Evolutionary conservation across 2,329 filamentous ascomycete genomes (phyloP).

Genomic region (Xylogone sp.): DNA sequence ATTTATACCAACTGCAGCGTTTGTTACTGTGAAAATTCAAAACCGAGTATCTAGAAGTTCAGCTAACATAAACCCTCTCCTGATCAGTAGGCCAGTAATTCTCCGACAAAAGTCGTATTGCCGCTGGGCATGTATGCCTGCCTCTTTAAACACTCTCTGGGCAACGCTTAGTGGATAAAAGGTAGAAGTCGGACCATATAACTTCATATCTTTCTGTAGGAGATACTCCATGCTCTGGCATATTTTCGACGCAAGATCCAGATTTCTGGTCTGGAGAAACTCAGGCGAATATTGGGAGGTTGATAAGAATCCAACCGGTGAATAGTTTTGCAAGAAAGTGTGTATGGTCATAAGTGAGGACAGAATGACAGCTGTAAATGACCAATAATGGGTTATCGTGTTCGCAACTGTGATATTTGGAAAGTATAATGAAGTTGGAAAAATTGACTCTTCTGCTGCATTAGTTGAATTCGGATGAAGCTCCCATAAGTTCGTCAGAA

Average conservation of each 20-base stretch:
- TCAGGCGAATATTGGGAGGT: slow-evolving; percentile 1
- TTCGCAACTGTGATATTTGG: slow-evolving; percentile 34
- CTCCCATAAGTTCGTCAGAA: background rate
- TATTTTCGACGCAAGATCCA: slow-evolving; percentile 23
- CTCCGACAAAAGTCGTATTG: background rate
- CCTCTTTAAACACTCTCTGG: background rate
- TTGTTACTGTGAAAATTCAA: too few relatives aligned
- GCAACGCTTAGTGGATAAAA: slow-evolving; percentile 1
- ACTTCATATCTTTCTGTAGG: slow-evolving; percentile 34
- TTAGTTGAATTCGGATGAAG: background rate
- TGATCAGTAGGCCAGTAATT: background rate
- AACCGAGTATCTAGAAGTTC: too few relatives aligned
- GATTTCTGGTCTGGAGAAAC: background rate
- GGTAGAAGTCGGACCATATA: slow-evolving; percentile 34
- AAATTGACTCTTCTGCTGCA: background rate
- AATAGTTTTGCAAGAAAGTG: background rate
- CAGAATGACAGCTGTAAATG: slow-evolving; percentile 33
- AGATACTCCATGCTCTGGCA: slow-evolving; percentile 34
- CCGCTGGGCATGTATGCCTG: background rate
- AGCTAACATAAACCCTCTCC: background rate
- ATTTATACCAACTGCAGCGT: too few relatives aligned
- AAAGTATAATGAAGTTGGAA: slow-evolving; percentile 23
- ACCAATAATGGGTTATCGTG: slow-evolving; percentile 34
- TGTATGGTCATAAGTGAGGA: slow-evolving; percentile 2
- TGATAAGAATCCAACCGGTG: background rate